Evolutionary conservation across 2,329 filamentous ascomycete genomes (phyloP).

Genomic region (Pyrenochaeta sp.): DNA sequence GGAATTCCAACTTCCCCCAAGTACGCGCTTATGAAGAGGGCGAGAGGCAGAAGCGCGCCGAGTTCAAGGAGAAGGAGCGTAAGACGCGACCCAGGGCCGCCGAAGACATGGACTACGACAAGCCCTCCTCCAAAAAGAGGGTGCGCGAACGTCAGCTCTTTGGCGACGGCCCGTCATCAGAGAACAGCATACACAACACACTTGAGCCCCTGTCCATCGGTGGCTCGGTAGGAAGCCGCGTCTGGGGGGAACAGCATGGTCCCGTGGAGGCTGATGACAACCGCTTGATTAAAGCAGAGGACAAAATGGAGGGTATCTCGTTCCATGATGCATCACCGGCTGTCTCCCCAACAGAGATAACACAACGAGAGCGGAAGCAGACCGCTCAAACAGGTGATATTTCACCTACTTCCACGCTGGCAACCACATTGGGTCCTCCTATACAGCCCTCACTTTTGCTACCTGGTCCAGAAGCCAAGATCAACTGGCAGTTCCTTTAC

Average conservation of each 20-base stretch:
- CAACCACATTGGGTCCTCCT: slow-evolving; percentile 19
- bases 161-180: slow-evolving; percentile 42
- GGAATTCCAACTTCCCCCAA: slow-evolving; percentile 73
- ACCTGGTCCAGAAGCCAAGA: slow-evolving; percentile 60
- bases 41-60: slow-evolving; percentile 51
- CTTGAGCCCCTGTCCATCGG: slow-evolving; percentile 30
- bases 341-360: slow-evolving; percentile 22
- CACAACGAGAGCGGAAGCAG: slow-evolving; percentile 29
- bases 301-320: slow-evolving; percentile 50
- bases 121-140: slow-evolving; percentile 63
- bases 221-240: slow-evolving; percentile 24
- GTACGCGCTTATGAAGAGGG: slow-evolving; percentile 72
- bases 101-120: slow-evolving; percentile 58
- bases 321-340: slow-evolving; percentile 33
- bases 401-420: slow-evolving; percentile 12
- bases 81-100: slow-evolving; percentile 57
- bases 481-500: slow-evolving; percentile 96
- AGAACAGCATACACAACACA: slow-evolving; percentile 31
- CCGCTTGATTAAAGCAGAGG: slow-evolving; percentile 36
- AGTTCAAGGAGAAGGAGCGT: slow-evolving; percentile 50
- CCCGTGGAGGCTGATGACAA: slow-evolving; percentile 57
- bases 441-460: slow-evolving; percentile 46
- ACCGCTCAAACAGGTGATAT: slow-evolving; percentile 13
- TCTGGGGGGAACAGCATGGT: slow-evolving; percentile 59
- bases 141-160: slow-evolving; percentile 56